A percentile compares a stretch with the other conserved stretches of the same genome.
Conservation (phyloP, 2,329 filamentous ascomycete species). For the Colletotrichum somersetense region DNA sequence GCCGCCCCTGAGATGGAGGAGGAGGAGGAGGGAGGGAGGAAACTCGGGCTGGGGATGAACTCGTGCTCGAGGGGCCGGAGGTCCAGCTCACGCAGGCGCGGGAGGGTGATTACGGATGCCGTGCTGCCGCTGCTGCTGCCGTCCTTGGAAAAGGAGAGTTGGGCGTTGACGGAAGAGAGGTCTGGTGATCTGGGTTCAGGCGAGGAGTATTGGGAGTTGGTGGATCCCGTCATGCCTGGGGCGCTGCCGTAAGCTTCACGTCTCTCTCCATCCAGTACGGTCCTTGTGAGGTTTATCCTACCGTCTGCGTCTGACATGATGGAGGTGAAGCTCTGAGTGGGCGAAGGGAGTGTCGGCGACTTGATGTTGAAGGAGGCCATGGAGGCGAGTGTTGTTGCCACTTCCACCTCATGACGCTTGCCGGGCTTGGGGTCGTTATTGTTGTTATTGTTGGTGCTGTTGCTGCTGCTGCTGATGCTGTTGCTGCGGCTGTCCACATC, state of each 20-base stretch:
- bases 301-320: constrained; percentile 36
- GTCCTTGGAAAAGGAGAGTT: constrained; percentile 33
- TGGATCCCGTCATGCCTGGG: constrained; percentile 38
- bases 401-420: constrained; percentile 37
- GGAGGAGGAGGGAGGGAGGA: constrained; percentile 13
- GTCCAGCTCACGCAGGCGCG: constrained; percentile 41
- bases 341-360: constrained; percentile 34
- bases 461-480: not conserved
- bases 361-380: constrained; percentile 42
- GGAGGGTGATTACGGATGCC: constrained; percentile 39
- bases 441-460: not conserved
- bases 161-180: constrained; percentile 29
- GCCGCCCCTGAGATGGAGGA: constrained; percentile 14
- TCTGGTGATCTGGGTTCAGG: constrained; percentile 36
- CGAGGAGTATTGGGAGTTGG: constrained; percentile 37
- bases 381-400: constrained; percentile 37
- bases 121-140: not conserved
- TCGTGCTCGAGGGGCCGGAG: constrained; percentile 36
- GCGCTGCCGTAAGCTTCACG: constrained; percentile 23
- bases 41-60: constrained; percentile 28
- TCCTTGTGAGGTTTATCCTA: not conserved
- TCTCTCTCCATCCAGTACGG: not conserved
- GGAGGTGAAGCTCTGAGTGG: constrained; percentile 38
- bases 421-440: constrained; percentile 28
- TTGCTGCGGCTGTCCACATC: constrained; percentile 20